Evolutionary conservation across 257 asterid genomes (phyloP).

Genomic region (Solanum pimpinellifolium): DNA sequence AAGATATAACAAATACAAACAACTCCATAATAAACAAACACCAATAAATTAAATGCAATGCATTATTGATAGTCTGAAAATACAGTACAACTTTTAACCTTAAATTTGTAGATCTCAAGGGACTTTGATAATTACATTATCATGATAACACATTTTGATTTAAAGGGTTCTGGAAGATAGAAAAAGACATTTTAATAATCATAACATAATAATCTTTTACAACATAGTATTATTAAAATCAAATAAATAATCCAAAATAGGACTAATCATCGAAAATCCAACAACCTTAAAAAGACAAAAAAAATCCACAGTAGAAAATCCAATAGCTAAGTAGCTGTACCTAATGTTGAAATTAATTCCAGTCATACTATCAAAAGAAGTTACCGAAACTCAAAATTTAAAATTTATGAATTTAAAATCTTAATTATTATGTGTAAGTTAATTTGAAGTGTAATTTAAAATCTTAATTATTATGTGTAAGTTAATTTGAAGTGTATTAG

Average conservation of each 20-base stretch:
- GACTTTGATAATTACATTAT: background rate
- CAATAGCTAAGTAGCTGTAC: background rate
- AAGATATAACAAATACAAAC: background rate
- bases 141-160: background rate
- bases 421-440: background rate
- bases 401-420: background rate
- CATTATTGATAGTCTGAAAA: background rate
- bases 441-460: too few species aligned
- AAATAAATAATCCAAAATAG: background rate
- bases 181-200: background rate
- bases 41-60: background rate
- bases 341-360: background rate
- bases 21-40: too few species aligned
- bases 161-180: background rate
- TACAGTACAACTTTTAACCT: background rate
- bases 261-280: background rate
- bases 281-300: background rate
- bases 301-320: background rate
- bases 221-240: background rate
- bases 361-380: fast-evolving
- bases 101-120: background rate
- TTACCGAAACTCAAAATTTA: background rate
- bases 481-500: background rate
- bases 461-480: background rate
- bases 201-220: background rate